Conservation (phyloP, 768 basidiomycete species). For the Sistotremastrum niveocremeum region DNA sequence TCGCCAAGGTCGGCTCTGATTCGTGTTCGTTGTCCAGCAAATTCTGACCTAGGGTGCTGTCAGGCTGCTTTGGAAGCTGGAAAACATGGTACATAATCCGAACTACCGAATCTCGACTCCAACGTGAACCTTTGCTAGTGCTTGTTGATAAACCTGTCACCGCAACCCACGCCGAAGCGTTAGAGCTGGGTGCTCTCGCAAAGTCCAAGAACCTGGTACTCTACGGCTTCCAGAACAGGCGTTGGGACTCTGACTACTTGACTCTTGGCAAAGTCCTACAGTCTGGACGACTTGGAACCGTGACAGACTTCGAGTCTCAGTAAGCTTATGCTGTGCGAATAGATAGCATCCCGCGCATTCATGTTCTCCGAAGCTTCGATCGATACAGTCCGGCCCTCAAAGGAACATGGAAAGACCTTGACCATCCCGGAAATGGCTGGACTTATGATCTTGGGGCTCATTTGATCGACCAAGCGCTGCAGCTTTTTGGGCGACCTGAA, state of each 20-base stretch:
- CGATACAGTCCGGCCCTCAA: slow-evolving; percentile 54
- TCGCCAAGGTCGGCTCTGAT: slow-evolving; percentile 31
- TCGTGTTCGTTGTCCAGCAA: too few relatives aligned
- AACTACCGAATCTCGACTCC: background rate
- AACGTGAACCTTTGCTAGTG: slow-evolving; percentile 24
- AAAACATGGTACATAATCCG: slow-evolving; percentile 44
- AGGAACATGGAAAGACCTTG: slow-evolving; percentile 69
- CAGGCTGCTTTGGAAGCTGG: slow-evolving; percentile 44
- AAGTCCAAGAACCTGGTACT: slow-evolving; percentile 45
- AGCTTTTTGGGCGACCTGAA: slow-evolving; percentile 62
- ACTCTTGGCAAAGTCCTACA: slow-evolving; percentile 46
- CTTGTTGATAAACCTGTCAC: slow-evolving; percentile 74
- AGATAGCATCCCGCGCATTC: background rate
- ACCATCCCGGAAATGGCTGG: slow-evolving; percentile 45
- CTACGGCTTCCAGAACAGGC: slow-evolving; percentile 61
- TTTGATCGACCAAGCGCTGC: slow-evolving; percentile 64
- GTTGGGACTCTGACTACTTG: slow-evolving; percentile 71
- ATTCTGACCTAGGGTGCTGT: background rate
- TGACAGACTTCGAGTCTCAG: slow-evolving; percentile 69
- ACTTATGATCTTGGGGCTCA: slow-evolving; percentile 74
- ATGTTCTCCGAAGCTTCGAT: slow-evolving; percentile 39
- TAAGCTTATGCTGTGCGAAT: slow-evolving; percentile 17
- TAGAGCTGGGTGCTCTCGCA: slow-evolving; percentile 47
- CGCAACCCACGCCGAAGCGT: slow-evolving; percentile 42
- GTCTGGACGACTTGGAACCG: slow-evolving; percentile 34